phyloP scores from a whole-genome alignment of 176 grass and related monocot genomes.

The Oryza rufipogon region DNA sequence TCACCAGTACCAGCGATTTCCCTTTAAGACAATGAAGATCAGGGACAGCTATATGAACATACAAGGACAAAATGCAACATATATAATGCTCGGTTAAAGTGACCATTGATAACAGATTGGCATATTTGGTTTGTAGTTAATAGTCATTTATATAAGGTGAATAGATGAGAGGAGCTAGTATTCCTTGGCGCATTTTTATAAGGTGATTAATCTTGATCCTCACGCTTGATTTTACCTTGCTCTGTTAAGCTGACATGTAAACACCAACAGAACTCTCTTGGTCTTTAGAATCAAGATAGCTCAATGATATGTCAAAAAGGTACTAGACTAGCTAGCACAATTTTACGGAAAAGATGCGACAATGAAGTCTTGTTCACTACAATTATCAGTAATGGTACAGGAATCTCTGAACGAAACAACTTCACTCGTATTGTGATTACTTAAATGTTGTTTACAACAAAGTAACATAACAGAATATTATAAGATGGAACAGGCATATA shows the following conservation, averaged over 20 bases:
- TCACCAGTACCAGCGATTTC: constrained; percentile 64
- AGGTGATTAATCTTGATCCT: not conserved
- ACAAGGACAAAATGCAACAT: constrained; percentile 29
- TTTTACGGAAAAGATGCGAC: not conserved
- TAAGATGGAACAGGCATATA: not conserved
- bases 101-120: not conserved
- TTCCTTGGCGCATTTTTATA: constrained; percentile 7
- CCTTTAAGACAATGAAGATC: constrained; percentile 50
- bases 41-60: constrained; percentile 4
- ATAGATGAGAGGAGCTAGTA: constrained; percentile 11
- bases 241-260: not conserved
- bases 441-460: constrained; percentile 2
- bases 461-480: not conserved
- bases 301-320: not conserved
- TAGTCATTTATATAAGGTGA: not conserved
- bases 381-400: not conserved
- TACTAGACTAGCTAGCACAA: not conserved
- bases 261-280: not conserved
- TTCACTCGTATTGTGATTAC: not conserved
- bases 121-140: constrained; percentile 2
- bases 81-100: not conserved
- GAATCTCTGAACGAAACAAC: not conserved
- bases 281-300: not conserved
- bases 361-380: not conserved
- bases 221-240: not conserved